A percentile compares a stretch with the other conserved stretches of the same genome.
Conservation (phyloP, 139 green algal species). For the Chlamydomonas sp. region DNA sequence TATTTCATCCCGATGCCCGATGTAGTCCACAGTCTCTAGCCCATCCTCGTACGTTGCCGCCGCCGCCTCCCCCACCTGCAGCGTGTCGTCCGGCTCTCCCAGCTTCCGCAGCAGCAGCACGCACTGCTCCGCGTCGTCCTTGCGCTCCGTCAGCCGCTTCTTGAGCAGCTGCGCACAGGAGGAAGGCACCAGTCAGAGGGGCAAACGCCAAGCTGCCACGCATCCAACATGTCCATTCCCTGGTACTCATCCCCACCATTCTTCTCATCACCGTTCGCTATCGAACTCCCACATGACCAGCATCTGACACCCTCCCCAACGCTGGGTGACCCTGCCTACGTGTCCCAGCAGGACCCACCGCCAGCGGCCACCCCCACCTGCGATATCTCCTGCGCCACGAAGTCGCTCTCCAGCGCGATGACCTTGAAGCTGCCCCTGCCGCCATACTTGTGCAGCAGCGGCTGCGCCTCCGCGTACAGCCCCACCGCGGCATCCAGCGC, state of each 20-base stretch:
- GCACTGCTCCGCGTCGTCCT: slow-evolving; percentile 74
- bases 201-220: too few relatives aligned
- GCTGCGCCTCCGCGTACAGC: slow-evolving; percentile 77
- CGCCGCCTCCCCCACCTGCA: slow-evolving; percentile 66
- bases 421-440: slow-evolving; percentile 73
- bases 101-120: slow-evolving; percentile 85
- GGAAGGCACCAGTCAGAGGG: too few relatives aligned
- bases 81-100: slow-evolving; percentile 76
- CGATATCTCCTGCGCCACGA: slow-evolving; percentile 61
- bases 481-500: slow-evolving; percentile 79
- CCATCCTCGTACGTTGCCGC: neutral
- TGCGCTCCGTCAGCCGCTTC: slow-evolving; percentile 67
- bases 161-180: slow-evolving; percentile 50
- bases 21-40: neutral
- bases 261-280: too few relatives aligned
- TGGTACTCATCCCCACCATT: too few relatives aligned
- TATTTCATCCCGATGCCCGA: too few relatives aligned
- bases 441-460: slow-evolving; percentile 83
- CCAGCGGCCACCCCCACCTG: slow-evolving; percentile 14
- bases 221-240: too few relatives aligned
- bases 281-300: too few relatives aligned
- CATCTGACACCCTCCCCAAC: too few relatives aligned
- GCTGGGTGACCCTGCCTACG: too few relatives aligned
- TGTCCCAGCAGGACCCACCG: neutral
- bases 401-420: slow-evolving; percentile 61